Evolutionary conservation across 2,329 filamentous ascomycete genomes (phyloP).

Genomic region (Seiridium unicorne): DNA sequence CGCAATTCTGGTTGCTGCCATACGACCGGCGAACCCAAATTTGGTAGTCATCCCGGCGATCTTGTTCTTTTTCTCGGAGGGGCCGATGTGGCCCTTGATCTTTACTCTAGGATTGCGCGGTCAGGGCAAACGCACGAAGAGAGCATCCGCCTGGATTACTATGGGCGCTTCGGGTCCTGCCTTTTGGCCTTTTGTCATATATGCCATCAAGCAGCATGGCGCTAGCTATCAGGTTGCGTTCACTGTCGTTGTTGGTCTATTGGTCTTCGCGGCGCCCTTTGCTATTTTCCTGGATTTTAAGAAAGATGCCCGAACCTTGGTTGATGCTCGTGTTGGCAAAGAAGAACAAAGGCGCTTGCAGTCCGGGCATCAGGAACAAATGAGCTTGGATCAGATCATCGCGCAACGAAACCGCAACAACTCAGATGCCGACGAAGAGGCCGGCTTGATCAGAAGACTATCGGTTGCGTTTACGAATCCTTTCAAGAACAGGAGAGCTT

Average conservation of each 20-base stretch:
- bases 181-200: conserved; percentile 72
- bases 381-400: conserved; percentile 41
- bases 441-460: conserved; percentile 21
- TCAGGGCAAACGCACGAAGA: conserved; percentile 77
- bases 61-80: conserved; percentile 77
- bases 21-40: conserved; percentile 44
- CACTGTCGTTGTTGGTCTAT: conserved; percentile 56
- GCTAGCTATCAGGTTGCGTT: conserved; percentile 64
- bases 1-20: conserved; percentile 44
- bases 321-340: conserved; percentile 36
- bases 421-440: conserved; percentile 14
- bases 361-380: conserved; percentile 37
- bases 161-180: conserved; percentile 73
- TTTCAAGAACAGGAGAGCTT: conserved; percentile 14
- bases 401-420: conserved; percentile 22
- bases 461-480: conserved; percentile 19
- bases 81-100: conserved; percentile 79
- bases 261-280: conserved; percentile 45
- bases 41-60: conserved; percentile 59
- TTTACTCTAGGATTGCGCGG: conserved; percentile 78
- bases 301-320: conserved; percentile 44
- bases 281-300: conserved; percentile 47
- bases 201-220: conserved; percentile 60
- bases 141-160: conserved; percentile 74
- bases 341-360: conserved; percentile 30